Conservation (phyloP, 2,329 filamentous ascomycete species). For the Penicillium sp. region DNA sequence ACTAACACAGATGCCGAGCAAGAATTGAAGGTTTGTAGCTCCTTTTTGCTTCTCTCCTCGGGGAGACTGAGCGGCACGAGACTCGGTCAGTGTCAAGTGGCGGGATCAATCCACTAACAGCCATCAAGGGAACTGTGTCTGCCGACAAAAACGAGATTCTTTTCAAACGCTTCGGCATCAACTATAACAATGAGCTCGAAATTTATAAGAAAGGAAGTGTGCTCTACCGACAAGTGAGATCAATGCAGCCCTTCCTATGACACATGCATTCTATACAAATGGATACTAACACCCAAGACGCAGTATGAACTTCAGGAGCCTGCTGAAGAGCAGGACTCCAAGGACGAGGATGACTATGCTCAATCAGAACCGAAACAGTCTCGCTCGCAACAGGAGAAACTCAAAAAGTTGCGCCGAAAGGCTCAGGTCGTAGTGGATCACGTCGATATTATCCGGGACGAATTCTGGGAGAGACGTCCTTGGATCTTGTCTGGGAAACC, state of each 20-base stretch:
- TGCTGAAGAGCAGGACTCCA: conserved; percentile 27
- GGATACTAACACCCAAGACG: background rate
- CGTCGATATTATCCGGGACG: conserved; percentile 89
- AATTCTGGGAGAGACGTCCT: conserved; percentile 82
- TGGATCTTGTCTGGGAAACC: conserved; percentile 76
- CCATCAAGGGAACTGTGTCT: conserved; percentile 69
- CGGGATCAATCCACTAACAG: background rate
- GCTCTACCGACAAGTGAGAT: conserved; percentile 66
- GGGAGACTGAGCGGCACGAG: no score
- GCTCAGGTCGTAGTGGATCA: conserved; percentile 77
- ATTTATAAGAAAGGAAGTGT: conserved; percentile 93
- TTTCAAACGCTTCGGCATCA: conserved; percentile 81
- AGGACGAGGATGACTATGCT: conserved; percentile 15
- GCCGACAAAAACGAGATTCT: conserved; percentile 94
- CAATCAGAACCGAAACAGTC: conserved; percentile 51
- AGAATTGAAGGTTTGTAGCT: conserved; percentile 59
- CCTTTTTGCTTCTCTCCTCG: background rate
- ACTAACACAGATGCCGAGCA: conserved; percentile 73
- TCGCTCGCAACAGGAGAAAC: conserved; percentile 75
- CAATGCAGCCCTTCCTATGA: background rate
- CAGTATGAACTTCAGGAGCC: conserved; percentile 66
- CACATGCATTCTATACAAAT: conserved; percentile 2
- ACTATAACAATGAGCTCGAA: conserved; percentile 94
- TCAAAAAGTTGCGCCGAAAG: conserved; percentile 73
- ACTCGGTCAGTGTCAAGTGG: no score